phyloP scores from a whole-genome alignment of 352 stramenopile genomes.

The Phytophthora sansomeana region DNA sequence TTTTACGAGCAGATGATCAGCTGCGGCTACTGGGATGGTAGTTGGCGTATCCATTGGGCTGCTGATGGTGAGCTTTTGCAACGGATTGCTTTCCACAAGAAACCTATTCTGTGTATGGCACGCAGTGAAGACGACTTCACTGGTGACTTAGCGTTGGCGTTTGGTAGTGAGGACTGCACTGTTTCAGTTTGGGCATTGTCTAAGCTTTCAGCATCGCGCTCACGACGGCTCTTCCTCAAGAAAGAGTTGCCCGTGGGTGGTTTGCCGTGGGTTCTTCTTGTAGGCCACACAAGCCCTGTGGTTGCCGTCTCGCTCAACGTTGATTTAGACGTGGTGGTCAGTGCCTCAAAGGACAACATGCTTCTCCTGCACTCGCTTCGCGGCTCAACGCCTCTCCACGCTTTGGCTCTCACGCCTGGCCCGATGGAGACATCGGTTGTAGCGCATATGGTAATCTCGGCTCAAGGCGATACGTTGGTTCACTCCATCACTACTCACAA shows the following conservation, averaged over 20 bases:
- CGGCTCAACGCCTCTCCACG: constrained; percentile 76
- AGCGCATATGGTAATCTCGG: constrained; percentile 80
- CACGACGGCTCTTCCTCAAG: constrained; percentile 87
- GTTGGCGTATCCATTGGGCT: constrained; percentile 90
- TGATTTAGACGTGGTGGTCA: constrained; percentile 85
- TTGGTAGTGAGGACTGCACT: constrained; percentile 87
- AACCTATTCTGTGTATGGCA: constrained; percentile 87
- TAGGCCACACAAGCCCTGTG: constrained; percentile 80
- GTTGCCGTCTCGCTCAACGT: constrained; percentile 85
- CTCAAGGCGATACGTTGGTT: constrained; percentile 73
- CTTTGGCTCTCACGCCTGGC: constrained; percentile 61
- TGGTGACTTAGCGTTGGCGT: constrained; percentile 82
- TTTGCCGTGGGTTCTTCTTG: constrained; percentile 82
- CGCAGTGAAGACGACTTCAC: constrained; percentile 89
- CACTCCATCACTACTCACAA: constrained; percentile 65
- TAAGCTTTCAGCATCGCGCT: constrained; percentile 79
- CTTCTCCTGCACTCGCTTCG: constrained; percentile 83
- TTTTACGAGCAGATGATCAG: constrained; percentile 93
- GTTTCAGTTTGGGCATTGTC: constrained; percentile 89
- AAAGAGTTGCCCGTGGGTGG: constrained; percentile 84
- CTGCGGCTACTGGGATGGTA: constrained; percentile 89
- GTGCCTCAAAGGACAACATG: constrained; percentile 78
- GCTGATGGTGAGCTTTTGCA: constrained; percentile 86
- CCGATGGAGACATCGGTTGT: constrained; percentile 59
- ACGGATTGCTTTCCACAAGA: constrained; percentile 90